These are phyloP conservation scores for Epichloe bromicola DNA, from an alignment of 2,329 filamentous ascomycete genomes.

Conservation along the genomic window DNA sequence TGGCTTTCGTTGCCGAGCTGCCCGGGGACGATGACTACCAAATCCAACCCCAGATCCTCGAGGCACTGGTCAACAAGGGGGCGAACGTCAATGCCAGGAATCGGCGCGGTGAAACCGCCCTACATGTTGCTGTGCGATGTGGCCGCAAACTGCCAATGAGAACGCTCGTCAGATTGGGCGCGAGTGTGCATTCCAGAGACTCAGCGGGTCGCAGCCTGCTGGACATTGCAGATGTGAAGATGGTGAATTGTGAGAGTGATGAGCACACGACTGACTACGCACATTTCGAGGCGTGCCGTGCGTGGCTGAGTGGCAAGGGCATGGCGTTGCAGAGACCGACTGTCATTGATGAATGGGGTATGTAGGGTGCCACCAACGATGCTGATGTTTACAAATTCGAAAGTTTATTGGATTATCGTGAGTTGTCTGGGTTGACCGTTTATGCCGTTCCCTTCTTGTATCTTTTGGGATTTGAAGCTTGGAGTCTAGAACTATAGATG, in stretches of 20 bases:
- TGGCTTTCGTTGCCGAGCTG: conserved; percentile 38
- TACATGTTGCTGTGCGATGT: conserved; percentile 39
- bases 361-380: not conserved
- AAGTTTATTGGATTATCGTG: too few species aligned
- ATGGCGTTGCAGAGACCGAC: conserved; percentile 26
- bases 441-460: too few species aligned
- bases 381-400: not conserved
- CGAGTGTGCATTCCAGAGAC: conserved; percentile 35
- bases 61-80: conserved; percentile 25
- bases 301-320: conserved; percentile 28
- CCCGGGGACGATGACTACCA: conserved; percentile 38
- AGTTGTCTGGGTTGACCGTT: not conserved
- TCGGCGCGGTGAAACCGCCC: conserved; percentile 39
- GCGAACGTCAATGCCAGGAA: conserved; percentile 38
- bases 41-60: conserved; percentile 31
- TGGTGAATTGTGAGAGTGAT: conserved; percentile 15
- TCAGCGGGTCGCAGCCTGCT: conserved; percentile 30
- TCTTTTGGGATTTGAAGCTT: too few species aligned
- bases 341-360: conserved; percentile 28
- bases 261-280: conserved; percentile 23
- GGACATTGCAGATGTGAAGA: conserved; percentile 30
- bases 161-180: conserved; percentile 31
- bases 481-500: too few species aligned
- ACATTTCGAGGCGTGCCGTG: conserved; percentile 32
- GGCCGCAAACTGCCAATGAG: conserved; percentile 39